phyloP scores from a whole-genome alignment of 495 filamentous ascomycete genomes.

The Monascus purpureus region DNA sequence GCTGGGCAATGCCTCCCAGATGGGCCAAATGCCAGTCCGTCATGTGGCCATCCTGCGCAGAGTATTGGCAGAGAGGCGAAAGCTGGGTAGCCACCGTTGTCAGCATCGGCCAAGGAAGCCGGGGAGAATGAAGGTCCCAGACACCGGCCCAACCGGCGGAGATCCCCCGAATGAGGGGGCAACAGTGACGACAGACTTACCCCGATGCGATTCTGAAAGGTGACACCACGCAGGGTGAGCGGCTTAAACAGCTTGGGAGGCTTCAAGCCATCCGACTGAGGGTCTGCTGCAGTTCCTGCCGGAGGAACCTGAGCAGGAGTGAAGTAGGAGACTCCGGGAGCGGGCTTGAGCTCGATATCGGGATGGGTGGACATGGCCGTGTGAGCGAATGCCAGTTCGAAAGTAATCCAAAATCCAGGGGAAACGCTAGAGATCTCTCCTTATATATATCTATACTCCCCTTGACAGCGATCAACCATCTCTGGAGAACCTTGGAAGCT shows the following conservation, averaged over 20 bases:
- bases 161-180: too few relatives aligned
- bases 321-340: conserved; percentile 48
- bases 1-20: conserved; percentile 42
- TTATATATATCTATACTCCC: too few relatives aligned
- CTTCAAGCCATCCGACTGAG: conserved; percentile 39
- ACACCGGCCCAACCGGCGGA: too few relatives aligned
- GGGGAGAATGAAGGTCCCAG: too few relatives aligned
- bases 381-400: too few relatives aligned
- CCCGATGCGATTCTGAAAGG: conserved; percentile 48
- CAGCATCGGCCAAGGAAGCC: too few relatives aligned
- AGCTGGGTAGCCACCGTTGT: conserved; percentile 22
- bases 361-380: conserved; percentile 7
- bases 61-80: conserved; percentile 58
- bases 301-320: conserved; percentile 52
- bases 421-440: too few relatives aligned
- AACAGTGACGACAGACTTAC: too few relatives aligned
- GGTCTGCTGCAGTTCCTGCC: conserved; percentile 48
- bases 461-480: too few relatives aligned
- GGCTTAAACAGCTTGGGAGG: conserved; percentile 60
- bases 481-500: too few relatives aligned
- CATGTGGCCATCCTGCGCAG: conserved; percentile 45
- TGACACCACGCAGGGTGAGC: conserved; percentile 41
- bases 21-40: conserved; percentile 50
- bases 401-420: too few relatives aligned
- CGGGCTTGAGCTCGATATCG: conserved; percentile 27